phyloP scores from a whole-genome alignment of 179 eudicot genomes.

The Corrigiola litoralis region DNA sequence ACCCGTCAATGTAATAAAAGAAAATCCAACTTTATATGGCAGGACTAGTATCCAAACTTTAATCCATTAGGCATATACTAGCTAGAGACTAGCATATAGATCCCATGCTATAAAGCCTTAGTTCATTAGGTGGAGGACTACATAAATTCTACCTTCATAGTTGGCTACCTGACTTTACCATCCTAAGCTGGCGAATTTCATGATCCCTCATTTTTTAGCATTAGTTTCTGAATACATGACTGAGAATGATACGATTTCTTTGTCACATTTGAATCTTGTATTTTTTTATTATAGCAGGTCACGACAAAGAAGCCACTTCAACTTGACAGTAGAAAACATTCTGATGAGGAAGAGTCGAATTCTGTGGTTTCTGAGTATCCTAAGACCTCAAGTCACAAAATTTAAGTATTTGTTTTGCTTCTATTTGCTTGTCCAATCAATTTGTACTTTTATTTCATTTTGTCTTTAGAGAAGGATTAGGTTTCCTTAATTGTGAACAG shows the following conservation, averaged over 20 bases:
- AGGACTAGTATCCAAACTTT: not conserved
- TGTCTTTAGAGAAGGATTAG: not conserved
- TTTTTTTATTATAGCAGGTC: conserved; percentile 35
- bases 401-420: conserved; percentile 1
- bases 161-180: not conserved
- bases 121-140: not conserved
- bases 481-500: conserved; percentile 46
- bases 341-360: conserved; percentile 67
- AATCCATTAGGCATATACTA: not conserved
- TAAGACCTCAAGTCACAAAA: conserved; percentile 14
- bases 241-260: not conserved
- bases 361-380: conserved; percentile 81
- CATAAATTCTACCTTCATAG: not conserved
- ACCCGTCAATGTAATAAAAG: no score
- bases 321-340: conserved; percentile 53
- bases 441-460: conserved; percentile 1
- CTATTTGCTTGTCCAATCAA: not conserved
- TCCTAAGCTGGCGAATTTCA: not conserved
- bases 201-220: not conserved
- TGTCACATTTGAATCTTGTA: not conserved
- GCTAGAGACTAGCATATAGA: not conserved
- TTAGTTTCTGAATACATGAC: not conserved
- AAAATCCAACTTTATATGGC: not conserved
- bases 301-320: conserved; percentile 58
- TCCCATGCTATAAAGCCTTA: not conserved